Evolutionary conservation across 2,329 filamentous ascomycete genomes (phyloP).

Genomic region (Zymoseptoria ardabiliae): DNA sequence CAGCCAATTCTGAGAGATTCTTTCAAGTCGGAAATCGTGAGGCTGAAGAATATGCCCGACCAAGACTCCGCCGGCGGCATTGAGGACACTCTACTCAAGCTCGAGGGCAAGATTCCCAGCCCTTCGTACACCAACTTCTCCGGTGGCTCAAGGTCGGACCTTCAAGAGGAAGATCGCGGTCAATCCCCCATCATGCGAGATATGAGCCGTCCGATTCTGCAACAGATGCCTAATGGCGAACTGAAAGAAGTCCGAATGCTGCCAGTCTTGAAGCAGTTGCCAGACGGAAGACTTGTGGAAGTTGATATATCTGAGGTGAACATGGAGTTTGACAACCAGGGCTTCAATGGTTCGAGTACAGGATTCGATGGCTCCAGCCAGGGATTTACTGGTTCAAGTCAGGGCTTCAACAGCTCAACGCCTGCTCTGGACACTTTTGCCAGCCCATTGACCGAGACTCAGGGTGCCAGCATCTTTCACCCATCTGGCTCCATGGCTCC

Average conservation of each 20-base stretch:
- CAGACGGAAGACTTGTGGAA: not conserved
- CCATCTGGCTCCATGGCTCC: slow-evolving; percentile 18
- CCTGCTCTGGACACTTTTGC: slow-evolving; percentile 8
- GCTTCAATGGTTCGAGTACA: slow-evolving; percentile 8
- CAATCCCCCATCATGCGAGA: not conserved
- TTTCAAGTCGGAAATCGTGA: slow-evolving; percentile 81
- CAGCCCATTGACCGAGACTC: slow-evolving; percentile 26
- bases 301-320: not conserved
- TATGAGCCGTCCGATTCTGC: slow-evolving; percentile 1
- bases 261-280: not conserved
- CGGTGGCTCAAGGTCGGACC: not conserved
- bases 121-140: slow-evolving; percentile 9
- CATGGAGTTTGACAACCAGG: slow-evolving; percentile 8
- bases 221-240: slow-evolving; percentile 10
- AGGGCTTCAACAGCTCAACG: slow-evolving; percentile 11
- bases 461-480: slow-evolving; percentile 30
- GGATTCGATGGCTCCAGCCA: too few species aligned
- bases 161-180: not conserved
- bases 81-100: slow-evolving; percentile 83
- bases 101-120: slow-evolving; percentile 61
- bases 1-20: slow-evolving; percentile 55
- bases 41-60: slow-evolving; percentile 80
- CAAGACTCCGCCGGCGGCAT: slow-evolving; percentile 61
- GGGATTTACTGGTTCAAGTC: not conserved
- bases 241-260: not conserved